These are phyloP conservation scores for Primulina tabacum DNA, from an alignment of 257 asterid species.

Conservation along the genomic window DNA sequence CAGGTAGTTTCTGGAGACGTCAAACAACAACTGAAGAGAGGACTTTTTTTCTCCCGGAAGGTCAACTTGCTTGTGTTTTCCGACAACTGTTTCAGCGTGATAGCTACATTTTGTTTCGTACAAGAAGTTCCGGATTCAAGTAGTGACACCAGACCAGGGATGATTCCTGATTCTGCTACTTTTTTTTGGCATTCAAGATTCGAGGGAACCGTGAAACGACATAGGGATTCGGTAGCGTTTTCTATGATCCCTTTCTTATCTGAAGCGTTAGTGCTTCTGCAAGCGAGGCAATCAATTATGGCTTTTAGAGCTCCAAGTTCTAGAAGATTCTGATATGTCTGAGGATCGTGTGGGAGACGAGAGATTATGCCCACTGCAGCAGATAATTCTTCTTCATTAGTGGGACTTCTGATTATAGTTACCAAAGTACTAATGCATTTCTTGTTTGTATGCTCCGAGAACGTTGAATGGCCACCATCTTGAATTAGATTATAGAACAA, in stretches of 20 bases:
- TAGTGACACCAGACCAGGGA: slow-evolving; percentile 34
- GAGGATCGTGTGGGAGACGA: slow-evolving; percentile 31
- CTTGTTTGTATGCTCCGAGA: slow-evolving; percentile 33
- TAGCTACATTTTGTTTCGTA: slow-evolving; percentile 32
- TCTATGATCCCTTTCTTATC: slow-evolving; percentile 28
- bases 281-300: slow-evolving; percentile 32
- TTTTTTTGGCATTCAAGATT: slow-evolving; percentile 33
- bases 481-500: slow-evolving; percentile 32
- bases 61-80: slow-evolving; percentile 27
- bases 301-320: slow-evolving; percentile 35
- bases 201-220: slow-evolving; percentile 37
- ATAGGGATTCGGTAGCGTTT: slow-evolving; percentile 35
- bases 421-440: slow-evolving; percentile 31
- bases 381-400: slow-evolving; percentile 32
- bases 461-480: slow-evolving; percentile 38
- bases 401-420: slow-evolving; percentile 33
- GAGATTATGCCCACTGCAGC: slow-evolving; percentile 42
- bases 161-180: slow-evolving; percentile 37
- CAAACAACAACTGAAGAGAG: slow-evolving; percentile 28
- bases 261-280: slow-evolving; percentile 23
- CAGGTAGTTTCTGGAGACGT: slow-evolving; percentile 24
- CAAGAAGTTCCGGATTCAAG: slow-evolving; percentile 29
- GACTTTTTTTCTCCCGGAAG: slow-evolving; percentile 22
- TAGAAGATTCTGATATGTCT: slow-evolving; percentile 26
- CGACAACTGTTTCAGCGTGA: slow-evolving; percentile 40